phyloP scores from a whole-genome alignment of 202 grass and related monocot genomes.

The Hordeum pubiflorum region DNA sequence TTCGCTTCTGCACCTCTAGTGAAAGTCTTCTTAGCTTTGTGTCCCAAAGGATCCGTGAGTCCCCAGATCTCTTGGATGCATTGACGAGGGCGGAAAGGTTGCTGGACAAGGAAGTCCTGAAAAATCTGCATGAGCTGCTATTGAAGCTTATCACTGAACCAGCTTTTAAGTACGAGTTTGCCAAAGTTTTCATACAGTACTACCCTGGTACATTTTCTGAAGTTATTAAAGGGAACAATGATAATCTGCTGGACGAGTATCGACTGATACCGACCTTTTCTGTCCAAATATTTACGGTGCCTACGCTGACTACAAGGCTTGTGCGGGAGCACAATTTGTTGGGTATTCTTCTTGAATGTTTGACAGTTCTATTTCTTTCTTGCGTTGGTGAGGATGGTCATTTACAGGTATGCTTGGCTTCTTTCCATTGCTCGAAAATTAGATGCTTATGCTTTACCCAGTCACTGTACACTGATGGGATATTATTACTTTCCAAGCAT shows the following conservation, averaged over 20 bases:
- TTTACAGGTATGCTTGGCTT: constrained; percentile 56
- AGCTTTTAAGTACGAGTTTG: constrained; percentile 87
- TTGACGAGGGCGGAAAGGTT: constrained; percentile 57
- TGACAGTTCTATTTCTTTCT: constrained; percentile 68
- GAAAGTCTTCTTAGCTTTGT: constrained; percentile 91
- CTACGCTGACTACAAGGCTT: constrained; percentile 61
- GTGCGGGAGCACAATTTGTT: constrained; percentile 79
- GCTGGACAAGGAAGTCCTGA: constrained; percentile 59
- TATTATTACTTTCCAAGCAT: neutral
- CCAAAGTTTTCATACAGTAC: constrained; percentile 68
- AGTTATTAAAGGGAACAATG: constrained; percentile 50
- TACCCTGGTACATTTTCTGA: constrained; percentile 58
- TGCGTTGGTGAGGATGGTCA: constrained; percentile 68
- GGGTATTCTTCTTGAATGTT: constrained; percentile 60
- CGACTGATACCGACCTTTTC: constrained; percentile 60
- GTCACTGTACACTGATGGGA: neutral
- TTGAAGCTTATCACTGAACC: constrained; percentile 87
- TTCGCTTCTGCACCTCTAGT: constrained; percentile 62
- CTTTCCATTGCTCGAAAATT: neutral
- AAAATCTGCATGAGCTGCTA: constrained; percentile 80
- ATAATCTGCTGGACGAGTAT: constrained; percentile 47
- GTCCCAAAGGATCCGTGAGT: constrained; percentile 51
- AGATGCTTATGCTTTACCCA: neutral
- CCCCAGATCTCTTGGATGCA: constrained; percentile 51
- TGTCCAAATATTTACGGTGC: constrained; percentile 97